These are phyloP conservation scores for Abrus precatorius DNA, from an alignment of 306 rosid species.

Conservation along the genomic window DNA sequence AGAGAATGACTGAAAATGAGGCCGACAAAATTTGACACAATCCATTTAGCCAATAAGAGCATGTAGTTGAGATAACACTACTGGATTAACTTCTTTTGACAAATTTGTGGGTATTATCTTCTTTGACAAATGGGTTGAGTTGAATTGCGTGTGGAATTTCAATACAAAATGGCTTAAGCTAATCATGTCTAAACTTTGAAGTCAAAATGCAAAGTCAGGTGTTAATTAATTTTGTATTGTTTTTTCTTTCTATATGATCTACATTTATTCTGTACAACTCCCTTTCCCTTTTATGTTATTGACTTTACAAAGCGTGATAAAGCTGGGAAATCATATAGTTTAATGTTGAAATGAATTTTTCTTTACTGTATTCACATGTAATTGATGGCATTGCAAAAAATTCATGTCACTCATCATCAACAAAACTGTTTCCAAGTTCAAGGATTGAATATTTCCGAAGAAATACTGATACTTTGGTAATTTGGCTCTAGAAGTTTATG, in stretches of 20 bases:
- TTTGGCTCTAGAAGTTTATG: not conserved
- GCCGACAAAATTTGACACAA: constrained; percentile 28
- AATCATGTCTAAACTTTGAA: constrained; percentile 15
- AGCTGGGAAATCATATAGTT: not conserved
- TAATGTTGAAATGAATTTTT: not conserved
- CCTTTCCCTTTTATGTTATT: not conserved
- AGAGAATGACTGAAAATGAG: constrained; percentile 35
- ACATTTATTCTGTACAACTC: not conserved
- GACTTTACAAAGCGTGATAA: constrained; percentile 23
- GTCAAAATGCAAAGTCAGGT: not conserved
- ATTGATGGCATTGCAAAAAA: not conserved
- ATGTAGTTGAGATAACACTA: constrained; percentile 15
- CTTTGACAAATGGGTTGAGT: constrained; percentile 35
- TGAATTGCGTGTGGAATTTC: constrained; percentile 7
- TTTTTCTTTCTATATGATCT: not conserved
- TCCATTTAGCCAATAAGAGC: not conserved
- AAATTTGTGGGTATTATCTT: constrained; percentile 10
- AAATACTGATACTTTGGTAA: not conserved
- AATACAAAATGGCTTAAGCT: constrained; percentile 18
- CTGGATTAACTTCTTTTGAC: constrained; percentile 29
- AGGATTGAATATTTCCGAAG: not conserved
- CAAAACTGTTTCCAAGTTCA: not conserved
- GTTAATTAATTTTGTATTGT: not conserved
- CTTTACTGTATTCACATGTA: not conserved
- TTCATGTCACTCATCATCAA: not conserved